Conservation (phyloP, 352 stramenopile species). For the Pythium brachiatum region DNA sequence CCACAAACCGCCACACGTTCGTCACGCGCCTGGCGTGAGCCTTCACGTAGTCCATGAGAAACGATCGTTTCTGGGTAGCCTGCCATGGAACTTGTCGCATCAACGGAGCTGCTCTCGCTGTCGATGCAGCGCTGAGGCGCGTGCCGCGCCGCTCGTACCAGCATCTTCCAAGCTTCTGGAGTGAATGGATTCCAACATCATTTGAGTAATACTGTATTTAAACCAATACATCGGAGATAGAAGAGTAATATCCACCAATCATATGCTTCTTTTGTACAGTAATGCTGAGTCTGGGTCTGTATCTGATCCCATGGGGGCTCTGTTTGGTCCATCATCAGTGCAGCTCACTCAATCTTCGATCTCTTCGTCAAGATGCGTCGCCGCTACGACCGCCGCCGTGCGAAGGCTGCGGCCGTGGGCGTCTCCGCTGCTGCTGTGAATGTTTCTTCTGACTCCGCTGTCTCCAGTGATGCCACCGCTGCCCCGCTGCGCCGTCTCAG, state of each 20-base stretch:
- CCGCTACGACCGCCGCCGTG: conserved; percentile 25
- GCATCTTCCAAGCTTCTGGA: too few relatives aligned
- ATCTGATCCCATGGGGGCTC: conserved; percentile 5
- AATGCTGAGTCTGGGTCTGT: background rate
- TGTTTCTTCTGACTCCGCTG: background rate
- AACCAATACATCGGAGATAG: too few relatives aligned
- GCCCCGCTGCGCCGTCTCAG: conserved; percentile 20
- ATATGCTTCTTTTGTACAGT: background rate
- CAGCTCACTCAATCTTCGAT: background rate
- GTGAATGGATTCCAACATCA: too few relatives aligned
- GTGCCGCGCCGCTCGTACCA: too few relatives aligned
- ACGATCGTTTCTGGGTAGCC: too few relatives aligned
- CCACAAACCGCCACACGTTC: too few relatives aligned
- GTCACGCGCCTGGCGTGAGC: too few relatives aligned
- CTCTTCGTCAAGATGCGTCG: conserved; percentile 12
- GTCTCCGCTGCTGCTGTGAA: background rate
- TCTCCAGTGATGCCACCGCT: background rate
- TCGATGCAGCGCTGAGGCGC: too few relatives aligned
- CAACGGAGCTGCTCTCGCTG: too few relatives aligned
- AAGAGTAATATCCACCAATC: conserved; percentile 7
- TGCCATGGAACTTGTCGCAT: too few relatives aligned
- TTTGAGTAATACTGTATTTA: too few relatives aligned
- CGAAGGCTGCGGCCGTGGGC: conserved; percentile 5
- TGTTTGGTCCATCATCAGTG: background rate
- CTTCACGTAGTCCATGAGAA: too few relatives aligned